Conservation (phyloP, 2,329 filamentous ascomycete genomes). For the Colletotrichum sp. region DNA sequence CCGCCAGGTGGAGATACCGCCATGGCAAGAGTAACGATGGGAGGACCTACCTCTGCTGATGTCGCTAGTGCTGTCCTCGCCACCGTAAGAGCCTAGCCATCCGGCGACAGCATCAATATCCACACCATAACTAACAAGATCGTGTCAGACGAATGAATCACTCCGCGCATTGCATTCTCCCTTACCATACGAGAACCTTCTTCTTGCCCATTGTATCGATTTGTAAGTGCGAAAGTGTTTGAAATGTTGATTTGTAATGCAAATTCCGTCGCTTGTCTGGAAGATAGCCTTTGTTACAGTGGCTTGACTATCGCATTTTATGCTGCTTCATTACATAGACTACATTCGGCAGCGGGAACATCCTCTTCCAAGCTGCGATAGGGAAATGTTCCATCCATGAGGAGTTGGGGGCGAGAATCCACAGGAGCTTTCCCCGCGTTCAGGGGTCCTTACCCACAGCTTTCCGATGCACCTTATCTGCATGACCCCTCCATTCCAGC, state of each 20-base stretch:
- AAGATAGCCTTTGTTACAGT: not conserved
- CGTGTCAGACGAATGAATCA: not conserved
- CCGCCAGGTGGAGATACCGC: not conserved
- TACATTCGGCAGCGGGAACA: not conserved
- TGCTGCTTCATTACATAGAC: not conserved
- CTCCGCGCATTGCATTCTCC: not conserved
- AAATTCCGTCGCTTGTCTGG: not conserved
- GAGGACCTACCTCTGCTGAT: slow-evolving; percentile 66
- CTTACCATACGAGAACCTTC: slow-evolving; percentile 27
- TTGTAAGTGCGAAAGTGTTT: not conserved
- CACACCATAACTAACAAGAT: slow-evolving; percentile 61
- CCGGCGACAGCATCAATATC: slow-evolving; percentile 78
- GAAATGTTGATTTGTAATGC: not conserved
- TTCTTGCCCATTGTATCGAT: slow-evolving; percentile 26
- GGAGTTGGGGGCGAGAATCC: not conserved
- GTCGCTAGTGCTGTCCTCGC: slow-evolving; percentile 73
- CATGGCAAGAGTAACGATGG: not conserved
- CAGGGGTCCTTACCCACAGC: not conserved
- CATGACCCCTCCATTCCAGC: not conserved
- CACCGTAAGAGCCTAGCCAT: slow-evolving; percentile 77
- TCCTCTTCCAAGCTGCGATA: not conserved
- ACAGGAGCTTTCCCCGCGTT: not conserved
- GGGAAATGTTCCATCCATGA: not conserved
- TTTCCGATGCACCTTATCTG: not conserved
- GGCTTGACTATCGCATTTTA: not conserved